Evolutionary conservation across 1,139 yeast genomes (phyloP), one percentile per base, ranked within the genome.

Genomic region (Geotrichum reessii): DNA sequence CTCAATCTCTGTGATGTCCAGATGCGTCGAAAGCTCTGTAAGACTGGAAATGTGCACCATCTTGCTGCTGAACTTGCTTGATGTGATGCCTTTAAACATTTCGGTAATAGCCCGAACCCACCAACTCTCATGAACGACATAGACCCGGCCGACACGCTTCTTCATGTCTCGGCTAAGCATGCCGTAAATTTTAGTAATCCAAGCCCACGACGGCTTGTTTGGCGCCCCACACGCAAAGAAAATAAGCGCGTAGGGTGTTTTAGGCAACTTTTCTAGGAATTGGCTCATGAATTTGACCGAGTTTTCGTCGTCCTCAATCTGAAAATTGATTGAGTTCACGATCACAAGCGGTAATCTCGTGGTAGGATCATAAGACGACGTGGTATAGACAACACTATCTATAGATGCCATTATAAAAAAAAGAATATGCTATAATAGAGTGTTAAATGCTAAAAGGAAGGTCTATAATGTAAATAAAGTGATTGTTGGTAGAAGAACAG

Each of bases 121-220:
- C 93, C 97, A 91, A 57, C 89, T 86, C 67, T 92, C 97, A 71
- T 93, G 98, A 3, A 93, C 96, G 47, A 92, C 81, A 64, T 86
- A 87, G 2, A 90, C 77, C 66, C 83, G 85, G 57, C 76, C 76
- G 56, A 91, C 73, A 58, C 81, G 77, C 61, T 81, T 81, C 61
- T 81, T 80, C 57, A 80, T 76, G 14, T 79, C 78, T 21, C 79
- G 77, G n/a, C 92, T 84, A 52, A 93, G 79, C 65, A 81, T 74
- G 64, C 87, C 82, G 66, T 89, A 82, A 62, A 92, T 84, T 67
- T 84, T 86, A 52, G 92, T 77, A 50, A 92, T 89, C 82, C 92
- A 87, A 8, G 86, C 78, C 93, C 96, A 86, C 56, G 82, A 73
- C 14, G 73, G 78, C 56, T 74, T 69, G 49, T 76, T 72, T 3